Conservation (phyloP, 164 flowering plant genomes). For the Piper betle region DNA sequence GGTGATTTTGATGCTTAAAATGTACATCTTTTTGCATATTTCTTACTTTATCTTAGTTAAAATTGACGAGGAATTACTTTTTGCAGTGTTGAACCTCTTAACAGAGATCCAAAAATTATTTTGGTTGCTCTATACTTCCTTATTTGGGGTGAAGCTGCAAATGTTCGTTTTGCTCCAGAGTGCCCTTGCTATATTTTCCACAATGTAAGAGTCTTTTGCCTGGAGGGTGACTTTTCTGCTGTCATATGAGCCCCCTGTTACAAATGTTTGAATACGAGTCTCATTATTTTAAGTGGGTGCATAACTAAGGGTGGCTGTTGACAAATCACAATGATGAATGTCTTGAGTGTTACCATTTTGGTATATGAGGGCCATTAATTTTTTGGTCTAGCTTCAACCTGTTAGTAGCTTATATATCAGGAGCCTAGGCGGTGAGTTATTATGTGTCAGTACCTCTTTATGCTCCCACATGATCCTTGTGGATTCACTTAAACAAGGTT, state of each 20-base stretch:
- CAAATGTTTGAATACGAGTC: neutral
- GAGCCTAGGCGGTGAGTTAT: neutral
- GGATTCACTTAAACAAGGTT: too few species aligned
- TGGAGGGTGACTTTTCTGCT: too few species aligned
- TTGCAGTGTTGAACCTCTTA: slow-evolving; percentile 66
- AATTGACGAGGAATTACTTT: neutral
- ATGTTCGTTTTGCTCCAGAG: slow-evolving; percentile 95
- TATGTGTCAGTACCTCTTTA: neutral
- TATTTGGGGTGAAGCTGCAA: slow-evolving; percentile 99
- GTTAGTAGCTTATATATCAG: neutral
- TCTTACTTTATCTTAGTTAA: slow-evolving; percentile 1
- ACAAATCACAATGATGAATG: neutral
- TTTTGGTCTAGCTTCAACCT: too few species aligned
- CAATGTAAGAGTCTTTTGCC: slow-evolving; percentile 39
- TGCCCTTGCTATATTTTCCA: slow-evolving; percentile 96
- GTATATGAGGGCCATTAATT: neutral
- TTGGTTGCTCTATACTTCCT: slow-evolving; percentile 74
- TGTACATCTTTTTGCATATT: neutral
- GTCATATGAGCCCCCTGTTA: neutral
- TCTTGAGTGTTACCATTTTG: neutral
- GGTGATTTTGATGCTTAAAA: slow-evolving; percentile 24
- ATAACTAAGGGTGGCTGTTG: neutral
- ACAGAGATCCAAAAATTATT: slow-evolving; percentile 70
- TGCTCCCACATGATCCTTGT: too few species aligned
- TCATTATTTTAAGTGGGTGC: neutral